Evolutionary conservation across 768 basidiomycete genomes (phyloP).

Genomic region (Serendipita sp.): DNA sequence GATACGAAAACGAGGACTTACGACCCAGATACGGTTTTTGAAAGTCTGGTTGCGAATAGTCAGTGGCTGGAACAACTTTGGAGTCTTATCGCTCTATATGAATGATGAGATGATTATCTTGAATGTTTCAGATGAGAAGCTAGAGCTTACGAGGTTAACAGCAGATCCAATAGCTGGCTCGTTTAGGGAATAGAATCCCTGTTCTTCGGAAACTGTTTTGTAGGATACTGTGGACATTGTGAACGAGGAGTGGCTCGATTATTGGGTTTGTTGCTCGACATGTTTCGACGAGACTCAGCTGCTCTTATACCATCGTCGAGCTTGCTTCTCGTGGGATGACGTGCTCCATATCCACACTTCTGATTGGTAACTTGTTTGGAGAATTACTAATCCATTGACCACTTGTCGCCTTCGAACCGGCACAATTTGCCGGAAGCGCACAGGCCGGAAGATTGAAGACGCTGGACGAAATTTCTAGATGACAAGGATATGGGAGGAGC

Average conservation of each 20-base stretch:
- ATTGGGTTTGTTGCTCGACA: too few species aligned
- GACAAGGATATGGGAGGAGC: too few species aligned
- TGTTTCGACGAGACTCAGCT: too few species aligned
- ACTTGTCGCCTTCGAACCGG: too few species aligned
- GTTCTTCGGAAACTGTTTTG: slow-evolving; percentile 29
- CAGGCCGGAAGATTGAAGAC: too few species aligned
- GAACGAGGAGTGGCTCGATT: neutral
- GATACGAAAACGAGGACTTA: slow-evolving; percentile 16
- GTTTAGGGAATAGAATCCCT: slow-evolving; percentile 44
- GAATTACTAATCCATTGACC: too few species aligned
- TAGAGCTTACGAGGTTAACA: slow-evolving; percentile 17
- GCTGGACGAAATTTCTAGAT: too few species aligned
- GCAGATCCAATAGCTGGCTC: slow-evolving; percentile 37
- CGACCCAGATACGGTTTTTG: slow-evolving; percentile 61
- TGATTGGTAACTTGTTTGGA: too few species aligned
- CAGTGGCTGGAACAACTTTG: slow-evolving; percentile 49
- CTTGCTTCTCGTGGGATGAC: too few species aligned
- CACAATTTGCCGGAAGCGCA: too few species aligned
- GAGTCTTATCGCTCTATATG: slow-evolving; percentile 31
- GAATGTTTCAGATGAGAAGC: slow-evolving; percentile 14
- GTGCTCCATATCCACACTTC: too few species aligned
- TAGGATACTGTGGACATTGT: slow-evolving; percentile 21
- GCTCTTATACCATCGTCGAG: too few species aligned
- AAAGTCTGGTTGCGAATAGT: slow-evolving; percentile 43
- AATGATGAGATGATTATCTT: slow-evolving; percentile 17